Evolutionary conservation across 31 red algal genomes (phyloP).

Genomic region (Endocladia muricata): DNA sequence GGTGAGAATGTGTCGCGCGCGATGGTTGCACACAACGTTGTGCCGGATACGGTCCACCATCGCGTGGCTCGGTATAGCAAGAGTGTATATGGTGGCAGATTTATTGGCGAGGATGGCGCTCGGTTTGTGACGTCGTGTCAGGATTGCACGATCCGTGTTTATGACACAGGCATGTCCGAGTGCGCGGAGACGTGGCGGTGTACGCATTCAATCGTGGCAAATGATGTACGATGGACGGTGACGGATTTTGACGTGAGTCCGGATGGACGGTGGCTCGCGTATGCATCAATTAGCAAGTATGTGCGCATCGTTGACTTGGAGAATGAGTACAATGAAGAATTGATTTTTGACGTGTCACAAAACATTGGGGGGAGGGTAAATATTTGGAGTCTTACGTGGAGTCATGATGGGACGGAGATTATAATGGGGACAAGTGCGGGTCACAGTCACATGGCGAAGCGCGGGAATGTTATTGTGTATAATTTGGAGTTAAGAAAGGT

Average conservation of each 20-base stretch:
- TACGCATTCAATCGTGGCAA: slow-evolving; percentile 28
- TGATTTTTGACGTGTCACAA: background rate
- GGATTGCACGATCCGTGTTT: slow-evolving; percentile 46
- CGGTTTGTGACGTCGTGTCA: slow-evolving; percentile 54
- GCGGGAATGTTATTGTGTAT: slow-evolving; percentile 42
- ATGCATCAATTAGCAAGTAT: slow-evolving; percentile 36
- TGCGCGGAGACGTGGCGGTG: slow-evolving; percentile 29
- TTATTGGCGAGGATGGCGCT: slow-evolving; percentile 29
- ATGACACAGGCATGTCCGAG: slow-evolving; percentile 51
- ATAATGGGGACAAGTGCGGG: slow-evolving; percentile 17
- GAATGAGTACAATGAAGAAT: slow-evolving; percentile 4
- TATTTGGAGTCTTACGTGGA: slow-evolving; percentile 48
- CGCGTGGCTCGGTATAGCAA: slow-evolving; percentile 19
- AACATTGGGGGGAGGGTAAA: background rate
- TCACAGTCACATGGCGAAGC: background rate
- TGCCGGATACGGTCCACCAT: slow-evolving; percentile 25
- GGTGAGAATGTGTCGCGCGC: slow-evolving; percentile 3
- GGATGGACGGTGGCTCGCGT: slow-evolving; percentile 67
- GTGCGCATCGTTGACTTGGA: slow-evolving; percentile 57
- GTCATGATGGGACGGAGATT: slow-evolving; percentile 38
- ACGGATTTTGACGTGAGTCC: slow-evolving; percentile 66
- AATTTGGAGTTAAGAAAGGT: slow-evolving; percentile 19
- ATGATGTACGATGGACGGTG: slow-evolving; percentile 58
- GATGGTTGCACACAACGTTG: slow-evolving; percentile 13
- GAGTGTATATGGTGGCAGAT: slow-evolving; percentile 41